A percentile compares a stretch with the other conserved stretches of the same genome.
phyloP scores from a whole-genome alignment of 148 eudicot species.

The Linanthus parryae region DNA sequence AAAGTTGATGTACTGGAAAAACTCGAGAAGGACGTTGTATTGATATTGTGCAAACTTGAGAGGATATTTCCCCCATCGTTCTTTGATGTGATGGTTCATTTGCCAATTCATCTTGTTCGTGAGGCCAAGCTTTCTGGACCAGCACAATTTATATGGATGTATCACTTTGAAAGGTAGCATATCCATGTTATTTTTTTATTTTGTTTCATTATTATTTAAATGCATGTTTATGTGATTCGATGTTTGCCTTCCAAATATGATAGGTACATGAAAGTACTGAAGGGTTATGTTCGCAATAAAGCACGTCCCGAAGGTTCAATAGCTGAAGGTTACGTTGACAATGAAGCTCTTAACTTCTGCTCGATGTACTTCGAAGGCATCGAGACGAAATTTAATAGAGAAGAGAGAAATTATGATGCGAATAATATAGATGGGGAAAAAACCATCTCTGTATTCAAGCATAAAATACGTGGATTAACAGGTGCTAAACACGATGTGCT shows the following conservation, averaged over 20 bases:
- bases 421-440: background rate
- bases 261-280: background rate
- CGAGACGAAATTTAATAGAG: constrained; percentile 3
- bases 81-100: constrained; percentile 13
- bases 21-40: constrained; percentile 6
- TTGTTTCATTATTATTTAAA: background rate
- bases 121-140: constrained; percentile 13
- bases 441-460: background rate
- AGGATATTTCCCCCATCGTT: constrained; percentile 17
- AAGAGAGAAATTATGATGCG: constrained; percentile 2
- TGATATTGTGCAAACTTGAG: constrained; percentile 21
- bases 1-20: background rate
- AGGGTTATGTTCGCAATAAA: constrained; percentile 4
- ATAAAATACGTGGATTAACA: background rate
- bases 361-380: constrained; percentile 1
- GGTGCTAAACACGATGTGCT: background rate
- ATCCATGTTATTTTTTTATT: too few species aligned
- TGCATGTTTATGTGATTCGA: background rate
- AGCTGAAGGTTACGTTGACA: constrained; percentile 2
- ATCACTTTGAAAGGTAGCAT: constrained; percentile 26
- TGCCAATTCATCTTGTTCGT: background rate
- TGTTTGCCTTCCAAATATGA: background rate
- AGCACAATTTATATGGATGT: constrained; percentile 19
- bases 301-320: constrained; percentile 13
- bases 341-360: constrained; percentile 6